Evolutionary conservation across 1,139 yeast species (phyloP).

Genomic region (Insectozyma bohioensis): DNA sequence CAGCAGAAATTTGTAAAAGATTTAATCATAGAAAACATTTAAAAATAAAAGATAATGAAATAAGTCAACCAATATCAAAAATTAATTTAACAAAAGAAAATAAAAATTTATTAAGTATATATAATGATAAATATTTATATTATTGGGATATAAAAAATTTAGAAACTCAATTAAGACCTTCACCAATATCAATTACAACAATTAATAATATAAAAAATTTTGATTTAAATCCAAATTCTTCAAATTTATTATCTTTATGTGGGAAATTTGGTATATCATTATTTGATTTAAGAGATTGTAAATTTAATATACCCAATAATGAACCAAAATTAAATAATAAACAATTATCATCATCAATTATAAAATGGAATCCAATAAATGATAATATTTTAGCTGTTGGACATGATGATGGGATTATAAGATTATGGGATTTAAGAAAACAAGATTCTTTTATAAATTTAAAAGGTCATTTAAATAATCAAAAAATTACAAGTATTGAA

Average conservation of each 20-base stretch:
- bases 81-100: conserved; percentile 24
- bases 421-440: conserved; percentile 76
- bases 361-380: conserved; percentile 65
- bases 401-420: conserved; percentile 53
- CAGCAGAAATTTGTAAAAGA: conserved; percentile 72
- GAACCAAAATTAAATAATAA: conserved; percentile 15
- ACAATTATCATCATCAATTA: conserved; percentile 32
- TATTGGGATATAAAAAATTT: conserved; percentile 69
- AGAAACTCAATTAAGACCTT: conserved; percentile 40
- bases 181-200: conserved; percentile 52
- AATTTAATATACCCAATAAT: conserved; percentile 32
- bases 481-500: conserved; percentile 49
- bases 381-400: conserved; percentile 66
- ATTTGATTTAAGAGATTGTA: conserved; percentile 57
- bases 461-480: conserved; percentile 52
- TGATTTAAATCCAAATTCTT: conserved; percentile 42
- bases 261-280: conserved; percentile 73
- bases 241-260: conserved; percentile 50
- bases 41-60: conserved; percentile 29
- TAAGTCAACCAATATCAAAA: conserved; percentile 23
- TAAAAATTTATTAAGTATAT: conserved; percentile 48
- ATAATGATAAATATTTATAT: conserved; percentile 58
- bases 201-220: conserved; percentile 53
- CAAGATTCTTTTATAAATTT: conserved; percentile 48
- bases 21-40: conserved; percentile 72